Evolutionary conservation across 2,329 filamentous ascomycete genomes (phyloP).

Genomic region (Metarhizium robertsii): DNA sequence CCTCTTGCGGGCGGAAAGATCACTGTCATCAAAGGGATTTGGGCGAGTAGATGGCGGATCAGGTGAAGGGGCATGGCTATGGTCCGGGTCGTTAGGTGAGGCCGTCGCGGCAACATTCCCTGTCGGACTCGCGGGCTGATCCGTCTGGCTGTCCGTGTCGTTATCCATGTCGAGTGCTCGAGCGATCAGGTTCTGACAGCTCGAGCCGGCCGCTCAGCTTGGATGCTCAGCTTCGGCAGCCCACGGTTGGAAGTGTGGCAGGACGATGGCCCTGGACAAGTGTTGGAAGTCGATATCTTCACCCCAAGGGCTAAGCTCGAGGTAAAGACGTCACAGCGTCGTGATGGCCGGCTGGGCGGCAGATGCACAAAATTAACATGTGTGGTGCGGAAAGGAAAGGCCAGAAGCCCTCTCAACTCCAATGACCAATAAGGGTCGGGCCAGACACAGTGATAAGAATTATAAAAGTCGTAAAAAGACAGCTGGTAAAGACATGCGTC

Average conservation of each 20-base stretch:
- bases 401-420: not conserved
- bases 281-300: not conserved
- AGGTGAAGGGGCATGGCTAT: slow-evolving; percentile 32
- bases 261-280: not conserved
- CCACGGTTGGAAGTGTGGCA: not conserved
- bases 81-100: slow-evolving; percentile 33
- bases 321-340: slow-evolving; percentile 41
- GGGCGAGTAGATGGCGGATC: slow-evolving; percentile 54
- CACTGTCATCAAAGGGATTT: slow-evolving; percentile 54
- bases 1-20: slow-evolving; percentile 48
- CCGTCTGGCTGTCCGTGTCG: slow-evolving; percentile 32
- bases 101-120: slow-evolving; percentile 36
- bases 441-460: not conserved
- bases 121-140: slow-evolving; percentile 38
- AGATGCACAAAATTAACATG: slow-evolving; percentile 48
- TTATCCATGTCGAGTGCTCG: slow-evolving; percentile 3
- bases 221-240: not conserved
- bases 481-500: not conserved
- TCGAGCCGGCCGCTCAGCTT: not conserved
- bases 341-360: slow-evolving; percentile 44
- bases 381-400: slow-evolving; percentile 27
- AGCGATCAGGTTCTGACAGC: not conserved
- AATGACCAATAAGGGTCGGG: not conserved
- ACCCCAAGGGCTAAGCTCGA: slow-evolving; percentile 19
- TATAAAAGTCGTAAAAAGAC: not conserved